Evolutionary conservation across 1,284 basidiomycete species (phyloP).

Genomic region (Caloboletus firmus): DNA sequence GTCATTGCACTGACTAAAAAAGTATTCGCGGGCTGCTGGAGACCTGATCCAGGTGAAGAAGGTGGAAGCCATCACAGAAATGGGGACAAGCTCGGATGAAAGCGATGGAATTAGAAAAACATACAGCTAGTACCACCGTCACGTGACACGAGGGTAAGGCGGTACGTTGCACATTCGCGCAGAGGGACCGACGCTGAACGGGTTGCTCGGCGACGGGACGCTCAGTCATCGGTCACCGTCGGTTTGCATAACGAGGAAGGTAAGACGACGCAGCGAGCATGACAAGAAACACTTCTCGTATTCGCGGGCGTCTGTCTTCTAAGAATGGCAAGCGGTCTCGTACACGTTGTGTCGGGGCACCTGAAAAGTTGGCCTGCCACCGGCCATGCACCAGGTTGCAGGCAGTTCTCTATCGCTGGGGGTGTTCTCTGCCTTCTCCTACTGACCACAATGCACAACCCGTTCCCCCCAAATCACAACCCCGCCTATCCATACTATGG

Average conservation of each 20-base stretch:
- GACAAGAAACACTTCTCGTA: background rate
- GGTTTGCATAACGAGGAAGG: background rate
- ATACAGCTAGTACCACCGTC: background rate
- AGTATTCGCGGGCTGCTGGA: slow-evolving; percentile 87
- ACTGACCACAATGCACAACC: slow-evolving; percentile 25
- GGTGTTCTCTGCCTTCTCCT: slow-evolving; percentile 2
- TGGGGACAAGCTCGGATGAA: background rate
- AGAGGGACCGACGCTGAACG: background rate
- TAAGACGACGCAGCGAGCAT: background rate
- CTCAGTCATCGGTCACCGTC: background rate
- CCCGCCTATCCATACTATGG: slow-evolving; percentile 36
- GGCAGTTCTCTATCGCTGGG: slow-evolving; percentile 15
- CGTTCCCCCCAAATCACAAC: slow-evolving; percentile 21
- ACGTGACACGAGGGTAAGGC: slow-evolving; percentile 14
- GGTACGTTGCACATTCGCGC: background rate
- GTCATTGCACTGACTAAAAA: slow-evolving; percentile 73
- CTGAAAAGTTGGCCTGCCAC: slow-evolving; percentile 1
- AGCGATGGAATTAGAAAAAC: background rate
- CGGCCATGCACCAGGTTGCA: slow-evolving; percentile 24
- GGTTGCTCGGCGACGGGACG: background rate
- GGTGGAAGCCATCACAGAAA: slow-evolving; percentile 65
- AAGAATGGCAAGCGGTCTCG: slow-evolving; percentile 25
- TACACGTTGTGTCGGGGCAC: slow-evolving; percentile 26
- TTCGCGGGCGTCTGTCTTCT: slow-evolving; percentile 5
- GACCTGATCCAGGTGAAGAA: slow-evolving; percentile 87